Percentiles rank a stretch among this genome's conserved stretches.
Evolutionary conservation across 805 yeast genomes (phyloP).

Genomic region (Nakazawaea wyomingensis): DNA sequence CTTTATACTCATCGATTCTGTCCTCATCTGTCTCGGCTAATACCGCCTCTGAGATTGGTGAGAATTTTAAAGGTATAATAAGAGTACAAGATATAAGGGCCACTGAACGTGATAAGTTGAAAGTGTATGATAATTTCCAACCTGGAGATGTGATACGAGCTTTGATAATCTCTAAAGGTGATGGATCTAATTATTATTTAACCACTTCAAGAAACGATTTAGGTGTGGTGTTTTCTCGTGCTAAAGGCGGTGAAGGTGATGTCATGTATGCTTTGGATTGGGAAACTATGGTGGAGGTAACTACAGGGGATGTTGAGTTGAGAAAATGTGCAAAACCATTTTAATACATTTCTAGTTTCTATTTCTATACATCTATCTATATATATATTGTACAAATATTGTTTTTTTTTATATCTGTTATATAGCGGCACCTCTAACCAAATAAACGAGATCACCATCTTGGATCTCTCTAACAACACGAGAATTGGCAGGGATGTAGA

Average conservation of each 20-base stretch:
- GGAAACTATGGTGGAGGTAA: slow-evolving; percentile 86
- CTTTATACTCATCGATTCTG: slow-evolving; percentile 22
- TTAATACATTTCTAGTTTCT: slow-evolving; percentile 15
- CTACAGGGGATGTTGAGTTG: slow-evolving; percentile 66
- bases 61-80: slow-evolving; percentile 80
- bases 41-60: slow-evolving; percentile 72
- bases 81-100: slow-evolving; percentile 85
- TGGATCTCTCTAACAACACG: slow-evolving; percentile 36
- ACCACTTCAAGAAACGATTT: slow-evolving; percentile 86
- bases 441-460: slow-evolving; percentile 46
- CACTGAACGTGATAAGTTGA: slow-evolving; percentile 85
- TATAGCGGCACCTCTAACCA: slow-evolving; percentile 42
- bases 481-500: slow-evolving; percentile 29
- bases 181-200: slow-evolving; percentile 85
- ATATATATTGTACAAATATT: not conserved
- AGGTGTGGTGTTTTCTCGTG: slow-evolving; percentile 88
- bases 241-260: slow-evolving; percentile 63
- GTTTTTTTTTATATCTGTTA: no score
- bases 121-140: slow-evolving; percentile 68
- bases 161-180: slow-evolving; percentile 80
- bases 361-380: not conserved
- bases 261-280: slow-evolving; percentile 88
- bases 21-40: slow-evolving; percentile 34
- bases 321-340: slow-evolving; percentile 94
- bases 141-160: slow-evolving; percentile 96